phyloP scores from a whole-genome alignment of 192 early-diverging fungal species.

The Entomortierella beljakovae region DNA sequence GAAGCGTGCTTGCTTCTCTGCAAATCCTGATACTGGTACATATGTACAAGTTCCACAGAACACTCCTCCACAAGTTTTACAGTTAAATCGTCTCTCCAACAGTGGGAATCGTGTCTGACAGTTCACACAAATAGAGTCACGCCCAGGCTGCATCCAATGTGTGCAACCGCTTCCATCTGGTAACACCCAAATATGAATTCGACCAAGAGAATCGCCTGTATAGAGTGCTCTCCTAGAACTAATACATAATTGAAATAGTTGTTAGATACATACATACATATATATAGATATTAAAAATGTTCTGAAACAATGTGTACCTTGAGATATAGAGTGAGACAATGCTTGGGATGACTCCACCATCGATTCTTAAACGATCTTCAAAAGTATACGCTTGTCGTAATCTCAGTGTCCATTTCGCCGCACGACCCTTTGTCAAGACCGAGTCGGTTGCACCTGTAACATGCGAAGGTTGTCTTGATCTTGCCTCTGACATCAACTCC shows the following conservation, averaged over 20 bases:
- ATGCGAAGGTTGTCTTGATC: not conserved
- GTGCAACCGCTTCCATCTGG: conserved; percentile 62
- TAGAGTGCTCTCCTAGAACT: conserved; percentile 59
- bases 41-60: conserved; percentile 59
- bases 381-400: conserved; percentile 54
- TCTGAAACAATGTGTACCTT: conserved; percentile 34
- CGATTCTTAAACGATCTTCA: conserved; percentile 44
- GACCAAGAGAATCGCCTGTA: conserved; percentile 62
- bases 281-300: conserved; percentile 3
- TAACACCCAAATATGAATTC: conserved; percentile 61
- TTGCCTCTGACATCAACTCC: not conserved
- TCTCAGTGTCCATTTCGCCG: conserved; percentile 50
- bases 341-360: conserved; percentile 40
- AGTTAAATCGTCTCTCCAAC: conserved; percentile 64
- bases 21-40: conserved; percentile 43
- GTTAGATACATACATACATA: not conserved
- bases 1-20: conserved; percentile 50
- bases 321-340: conserved; percentile 58
- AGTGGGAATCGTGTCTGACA: conserved; percentile 65
- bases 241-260: not conserved
- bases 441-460: not conserved
- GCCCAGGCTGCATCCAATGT: conserved; percentile 63
- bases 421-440: conserved; percentile 20
- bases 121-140: conserved; percentile 61
- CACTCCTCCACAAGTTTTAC: conserved; percentile 66